Evolutionary conservation across 2,329 filamentous ascomycete genomes (phyloP), one percentile per base, ranked within the genome.

Genomic region (Talaromyces sp.): DNA sequence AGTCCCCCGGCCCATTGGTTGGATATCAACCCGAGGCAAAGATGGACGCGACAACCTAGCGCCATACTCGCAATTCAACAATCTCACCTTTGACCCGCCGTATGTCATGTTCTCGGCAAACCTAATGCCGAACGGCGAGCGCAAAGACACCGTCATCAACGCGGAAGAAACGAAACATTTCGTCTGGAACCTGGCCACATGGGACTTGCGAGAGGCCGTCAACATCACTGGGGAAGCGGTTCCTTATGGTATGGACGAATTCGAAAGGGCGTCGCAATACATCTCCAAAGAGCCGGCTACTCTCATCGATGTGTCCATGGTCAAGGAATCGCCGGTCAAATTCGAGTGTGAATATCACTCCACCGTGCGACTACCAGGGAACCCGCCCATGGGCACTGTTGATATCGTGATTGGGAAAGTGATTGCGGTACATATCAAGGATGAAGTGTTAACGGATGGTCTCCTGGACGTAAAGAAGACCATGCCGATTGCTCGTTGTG

Each of bases 51-150:
- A 80, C 66, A 85, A 85, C 63, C 77, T 86, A 2, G 83, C 83
- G 0, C 83, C 83, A 0, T 86, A 82, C 70, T 79, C 74, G 0
- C 83, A 86, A 69, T 86, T 86, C 76, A 84, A 81, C 69, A 85
- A 85, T 62, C 76, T 86, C 0, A 84, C 81, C 33, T 86, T 84
- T 69, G 81, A 84, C 65, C 83, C 83, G 0, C 83, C 83, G 0
- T 84, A 84, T 64, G 79, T 86, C 28, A 83, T 86, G 79, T 86
- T 86, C 76, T 75, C 74, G 35, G 77, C 80, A 2, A 85, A 86
- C 69, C 80, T 84, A 66, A 82, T 78, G 0, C 70, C 76, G 0
- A 62, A 69, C 8, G 66, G 65, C 2, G 53, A 63, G 0, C 78
- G 79, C 58, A 86, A 86, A 66, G 82, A 86, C 69, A 84, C 78